Base-by-base conservation (phyloP, 495 filamentous ascomycete genomes). In the Penicillium coffeae region DNA sequence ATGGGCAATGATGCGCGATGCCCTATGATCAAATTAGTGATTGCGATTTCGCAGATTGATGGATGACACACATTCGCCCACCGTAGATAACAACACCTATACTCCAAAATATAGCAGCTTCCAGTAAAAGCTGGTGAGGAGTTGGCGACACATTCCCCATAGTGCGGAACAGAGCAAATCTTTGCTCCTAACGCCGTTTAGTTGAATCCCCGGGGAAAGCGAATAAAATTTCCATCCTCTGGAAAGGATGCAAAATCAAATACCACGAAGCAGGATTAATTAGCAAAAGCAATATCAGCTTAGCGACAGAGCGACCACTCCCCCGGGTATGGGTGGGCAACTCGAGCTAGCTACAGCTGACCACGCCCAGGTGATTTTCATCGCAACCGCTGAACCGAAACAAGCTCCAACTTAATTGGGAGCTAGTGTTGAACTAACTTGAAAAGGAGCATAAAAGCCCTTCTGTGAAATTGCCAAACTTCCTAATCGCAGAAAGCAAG, bases 121-220 rank as follows among this genome's bases (percentile, higher is more conserved):
- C 68, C 3, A 51, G 54, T 6, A 69, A 39, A 8, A 71, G 62
- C 56, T 63, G 56, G 5, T 49, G 55, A 8, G 68, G 68, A 45
- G 58, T 59, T 16, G 65, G 67, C 4, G 67, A 71, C 13, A 42
- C 52, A n/a, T 65, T 55, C 30, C 67, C 65, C 67, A 70, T 70
- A 30, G 46, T 58, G 51, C 18, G 15, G 32, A 42, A 42, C 21
- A 36, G 34, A 53, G 54, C 25, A 18, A 45, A 34, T 13, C 4
- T 3, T 42, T 14, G 35, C 39, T 21, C 46, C 42, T 13, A 38
- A 13, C 4, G 21, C 3, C 13, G 20, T 18, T 21, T 7, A 41
- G 13, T 12, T 47, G 48, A 51, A 33, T 32, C 15, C 10, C 25
- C 25, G 25, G 10, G 25, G 10, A 30, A 30, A 30, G 25, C 25